Conservation (phyloP, 1,139 yeast genomes). For the Saccharomyces hybrid region DNA sequence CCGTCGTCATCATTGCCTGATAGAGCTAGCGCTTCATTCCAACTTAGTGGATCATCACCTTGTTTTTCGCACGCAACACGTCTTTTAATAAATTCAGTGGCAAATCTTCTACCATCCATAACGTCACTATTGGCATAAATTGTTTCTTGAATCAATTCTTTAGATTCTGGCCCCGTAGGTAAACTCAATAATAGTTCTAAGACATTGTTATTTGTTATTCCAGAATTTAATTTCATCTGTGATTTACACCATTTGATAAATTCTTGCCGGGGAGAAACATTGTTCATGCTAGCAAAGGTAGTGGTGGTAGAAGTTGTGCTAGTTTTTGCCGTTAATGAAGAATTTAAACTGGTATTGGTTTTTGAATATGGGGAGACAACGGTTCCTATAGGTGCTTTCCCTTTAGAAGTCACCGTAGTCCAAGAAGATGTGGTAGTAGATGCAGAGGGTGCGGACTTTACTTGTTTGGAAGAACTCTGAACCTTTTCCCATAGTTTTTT, state of each 20-base stretch:
- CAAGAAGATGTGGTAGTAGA: constrained; percentile 3
- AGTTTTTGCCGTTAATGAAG: constrained; percentile 29
- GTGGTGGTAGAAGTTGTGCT: constrained; percentile 16
- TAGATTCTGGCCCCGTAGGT: constrained; percentile 66
- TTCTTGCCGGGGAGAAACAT: constrained; percentile 46
- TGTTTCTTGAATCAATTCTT: constrained; percentile 85
- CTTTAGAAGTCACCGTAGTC: constrained; percentile 4
- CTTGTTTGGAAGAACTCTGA: constrained; percentile 6
- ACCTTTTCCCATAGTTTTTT: constrained; percentile 5
- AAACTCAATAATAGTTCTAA: constrained; percentile 72
- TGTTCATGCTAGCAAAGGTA: constrained; percentile 30
- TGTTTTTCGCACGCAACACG: constrained; percentile 62
- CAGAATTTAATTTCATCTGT: constrained; percentile 64
- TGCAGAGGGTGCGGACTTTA: constrained; percentile 11
- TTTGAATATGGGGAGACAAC: constrained; percentile 36
- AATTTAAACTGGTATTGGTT: constrained; percentile 20
- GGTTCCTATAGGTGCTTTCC: constrained; percentile 25
- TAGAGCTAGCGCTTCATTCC: constrained; percentile 56
- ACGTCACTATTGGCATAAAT: constrained; percentile 84
- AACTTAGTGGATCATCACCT: constrained; percentile 49
- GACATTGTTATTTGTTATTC: constrained; percentile 69
- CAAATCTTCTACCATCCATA: constrained; percentile 93
- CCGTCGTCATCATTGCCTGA: constrained; percentile 68
- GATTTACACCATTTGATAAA: constrained; percentile 80
- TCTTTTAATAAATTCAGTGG: constrained; percentile 78